Percentiles rank a stretch among this genome's conserved stretches.
phyloP scores from a whole-genome alignment of 495 filamentous ascomycete species.

The Neurospora africana region DNA sequence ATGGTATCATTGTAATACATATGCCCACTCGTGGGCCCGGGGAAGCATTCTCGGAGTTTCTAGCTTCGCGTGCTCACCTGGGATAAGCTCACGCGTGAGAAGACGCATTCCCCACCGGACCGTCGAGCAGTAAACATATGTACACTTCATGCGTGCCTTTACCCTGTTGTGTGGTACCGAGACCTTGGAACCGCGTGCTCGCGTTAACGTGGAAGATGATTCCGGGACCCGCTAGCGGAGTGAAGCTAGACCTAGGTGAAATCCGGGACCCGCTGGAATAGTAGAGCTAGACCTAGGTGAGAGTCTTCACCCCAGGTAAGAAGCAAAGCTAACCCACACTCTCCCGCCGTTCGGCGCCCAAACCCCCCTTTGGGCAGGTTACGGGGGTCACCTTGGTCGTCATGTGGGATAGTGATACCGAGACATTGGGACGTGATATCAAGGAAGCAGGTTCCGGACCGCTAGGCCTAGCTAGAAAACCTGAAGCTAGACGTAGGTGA shows the following conservation, averaged over 20 bases:
- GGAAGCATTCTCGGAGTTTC: neutral
- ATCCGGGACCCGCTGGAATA: neutral
- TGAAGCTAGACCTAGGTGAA: too few species aligned
- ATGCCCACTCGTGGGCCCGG: neutral
- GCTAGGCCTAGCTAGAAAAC: neutral
- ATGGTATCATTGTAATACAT: neutral
- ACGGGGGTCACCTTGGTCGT: neutral
- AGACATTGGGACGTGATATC: neutral
- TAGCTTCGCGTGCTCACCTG: neutral
- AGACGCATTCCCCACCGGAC: neutral
- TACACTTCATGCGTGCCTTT: neutral
- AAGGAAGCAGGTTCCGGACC: neutral
- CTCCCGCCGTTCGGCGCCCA: neutral
- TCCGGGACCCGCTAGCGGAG: neutral
- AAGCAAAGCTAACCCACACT: neutral
- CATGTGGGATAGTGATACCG: neutral
- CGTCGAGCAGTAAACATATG: neutral
- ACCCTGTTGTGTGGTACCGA: neutral
- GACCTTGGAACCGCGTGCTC: neutral
- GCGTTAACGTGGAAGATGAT: neutral
- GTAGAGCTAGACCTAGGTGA: neutral
- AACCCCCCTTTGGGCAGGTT: neutral
- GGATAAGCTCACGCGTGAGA: neutral
- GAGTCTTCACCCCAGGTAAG: neutral
- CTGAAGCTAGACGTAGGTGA: neutral